A percentile compares a stretch with the other conserved stretches of the same genome.
Conservation (phyloP, 2,329 filamentous ascomycete species). For the Sphaerulina vaccinii region DNA sequence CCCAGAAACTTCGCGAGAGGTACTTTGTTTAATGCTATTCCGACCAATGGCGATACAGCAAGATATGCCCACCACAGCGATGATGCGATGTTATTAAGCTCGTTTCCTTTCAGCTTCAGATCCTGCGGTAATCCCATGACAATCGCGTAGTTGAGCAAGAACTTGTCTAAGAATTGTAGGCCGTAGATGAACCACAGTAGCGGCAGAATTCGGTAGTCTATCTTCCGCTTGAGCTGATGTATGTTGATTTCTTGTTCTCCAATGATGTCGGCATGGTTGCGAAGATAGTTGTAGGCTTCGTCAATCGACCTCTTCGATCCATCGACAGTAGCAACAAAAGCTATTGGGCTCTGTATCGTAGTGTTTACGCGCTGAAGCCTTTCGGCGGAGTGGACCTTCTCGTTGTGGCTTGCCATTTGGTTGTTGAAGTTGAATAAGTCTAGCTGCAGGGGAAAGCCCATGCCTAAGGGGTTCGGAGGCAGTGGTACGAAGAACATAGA, state of each 20-base stretch:
- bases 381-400: constrained; percentile 3
- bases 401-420: constrained; percentile 2
- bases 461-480: constrained; percentile 1
- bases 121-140: constrained; percentile 56
- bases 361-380: neutral
- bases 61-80: constrained; percentile 23
- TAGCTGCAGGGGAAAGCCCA: constrained; percentile 5
- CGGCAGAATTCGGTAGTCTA: constrained; percentile 24
- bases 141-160: constrained; percentile 63
- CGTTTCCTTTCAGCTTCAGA: constrained; percentile 21
- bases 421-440: constrained; percentile 6
- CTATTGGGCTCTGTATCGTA: neutral
- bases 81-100: constrained; percentile 24
- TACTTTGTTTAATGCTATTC: constrained; percentile 40
- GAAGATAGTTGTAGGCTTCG: constrained; percentile 18
- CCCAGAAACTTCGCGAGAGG: constrained; percentile 37
- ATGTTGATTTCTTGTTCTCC: constrained; percentile 16
- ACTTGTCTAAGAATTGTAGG: constrained; percentile 44
- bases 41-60: constrained; percentile 14
- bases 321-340: neutral
- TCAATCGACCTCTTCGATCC: constrained; percentile 9
- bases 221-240: constrained; percentile 18
- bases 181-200: constrained; percentile 20
- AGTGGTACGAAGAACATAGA: constrained; percentile 2
- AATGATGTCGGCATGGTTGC: constrained; percentile 8